Evolutionary conservation across 306 rosid genomes (phyloP).

Genomic region (Vigna mungo): DNA sequence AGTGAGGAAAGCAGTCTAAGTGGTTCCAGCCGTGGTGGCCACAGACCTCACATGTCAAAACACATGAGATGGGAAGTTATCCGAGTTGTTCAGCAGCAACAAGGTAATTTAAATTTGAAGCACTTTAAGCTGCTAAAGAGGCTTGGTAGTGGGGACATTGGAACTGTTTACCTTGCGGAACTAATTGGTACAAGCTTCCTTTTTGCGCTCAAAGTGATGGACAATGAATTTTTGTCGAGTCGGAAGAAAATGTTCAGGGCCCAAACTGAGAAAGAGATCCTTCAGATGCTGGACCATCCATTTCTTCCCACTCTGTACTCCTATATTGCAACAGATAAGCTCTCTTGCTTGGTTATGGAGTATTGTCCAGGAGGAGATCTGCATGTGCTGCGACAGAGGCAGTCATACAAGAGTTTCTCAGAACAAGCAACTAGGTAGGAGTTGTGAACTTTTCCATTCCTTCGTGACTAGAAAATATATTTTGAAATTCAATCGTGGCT

Average conservation of each 20-base stretch:
- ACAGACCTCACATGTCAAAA: slow-evolving; percentile 97
- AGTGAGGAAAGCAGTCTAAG: slow-evolving; percentile 89
- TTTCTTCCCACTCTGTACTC: slow-evolving; percentile 92
- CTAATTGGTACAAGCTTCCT: slow-evolving; percentile 73
- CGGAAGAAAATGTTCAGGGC: slow-evolving; percentile 85
- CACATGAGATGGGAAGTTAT: slow-evolving; percentile 97
- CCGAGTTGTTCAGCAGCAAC: slow-evolving; percentile 68
- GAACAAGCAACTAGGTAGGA: slow-evolving; percentile 91
- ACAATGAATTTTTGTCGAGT: slow-evolving; percentile 82
- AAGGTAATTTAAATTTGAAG: slow-evolving; percentile 74
- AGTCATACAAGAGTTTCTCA: slow-evolving; percentile 74
- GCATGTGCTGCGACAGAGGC: slow-evolving; percentile 94
- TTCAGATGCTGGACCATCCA: slow-evolving; percentile 94
- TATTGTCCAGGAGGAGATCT: slow-evolving; percentile 96
- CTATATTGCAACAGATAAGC: slow-evolving; percentile 77
- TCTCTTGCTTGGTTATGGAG: slow-evolving; percentile 93
- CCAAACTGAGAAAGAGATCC: slow-evolving; percentile 95
- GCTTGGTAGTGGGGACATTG: slow-evolving; percentile 98
- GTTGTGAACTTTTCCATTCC: slow-evolving; percentile 8
- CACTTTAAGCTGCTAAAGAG: slow-evolving; percentile 80
- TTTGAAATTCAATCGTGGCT: slow-evolving; percentile 20
- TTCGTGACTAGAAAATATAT: slow-evolving; percentile 25
- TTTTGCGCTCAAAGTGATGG: slow-evolving; percentile 94
- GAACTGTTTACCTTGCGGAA: slow-evolving; percentile 97
- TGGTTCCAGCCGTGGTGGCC: slow-evolving; percentile 84